These are phyloP conservation scores for Collariella sp. DNA, from an alignment of 495 filamentous ascomycete species.

Conservation along the genomic window DNA sequence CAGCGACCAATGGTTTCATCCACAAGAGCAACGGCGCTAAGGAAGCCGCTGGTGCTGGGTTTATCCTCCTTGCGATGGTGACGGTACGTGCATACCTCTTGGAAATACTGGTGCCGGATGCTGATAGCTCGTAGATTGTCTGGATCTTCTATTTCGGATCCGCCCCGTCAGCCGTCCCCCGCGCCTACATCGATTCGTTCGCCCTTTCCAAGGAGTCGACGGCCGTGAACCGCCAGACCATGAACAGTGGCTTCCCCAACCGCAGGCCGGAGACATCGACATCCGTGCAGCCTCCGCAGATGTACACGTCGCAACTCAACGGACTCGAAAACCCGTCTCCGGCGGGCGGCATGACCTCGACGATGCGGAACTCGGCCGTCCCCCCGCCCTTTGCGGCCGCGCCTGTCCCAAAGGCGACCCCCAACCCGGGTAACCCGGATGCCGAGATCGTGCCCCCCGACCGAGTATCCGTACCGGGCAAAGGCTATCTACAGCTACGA, in stretches of 20 bases:
- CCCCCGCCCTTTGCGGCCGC: slow-evolving; percentile 26
- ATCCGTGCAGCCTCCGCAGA: slow-evolving; percentile 73
- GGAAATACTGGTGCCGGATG: neutral
- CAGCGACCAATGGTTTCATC: slow-evolving; percentile 72
- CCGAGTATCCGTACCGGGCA: slow-evolving; percentile 92
- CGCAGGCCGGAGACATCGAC: slow-evolving; percentile 73
- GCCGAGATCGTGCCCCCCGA: slow-evolving; percentile 68
- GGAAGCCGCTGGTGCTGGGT: slow-evolving; percentile 85
- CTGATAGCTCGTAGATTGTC: slow-evolving; percentile 57
- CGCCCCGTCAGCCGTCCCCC: slow-evolving; percentile 75
- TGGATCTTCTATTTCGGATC: slow-evolving; percentile 99
- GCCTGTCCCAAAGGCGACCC: slow-evolving; percentile 30
- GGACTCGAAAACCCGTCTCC: slow-evolving; percentile 96
- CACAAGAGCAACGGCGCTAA: slow-evolving; percentile 59
- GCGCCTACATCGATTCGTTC: slow-evolving; percentile 91
- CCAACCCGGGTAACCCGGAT: slow-evolving; percentile 31
- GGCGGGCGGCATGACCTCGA: slow-evolving; percentile 58
- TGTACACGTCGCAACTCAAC: slow-evolving; percentile 93
- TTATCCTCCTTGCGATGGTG: slow-evolving; percentile 93
- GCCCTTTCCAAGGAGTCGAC: slow-evolving; percentile 80
- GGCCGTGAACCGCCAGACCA: slow-evolving; percentile 55
- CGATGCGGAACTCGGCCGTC: slow-evolving; percentile 32
- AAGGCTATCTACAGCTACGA: slow-evolving; percentile 99
- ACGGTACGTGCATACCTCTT: slow-evolving; percentile 52
- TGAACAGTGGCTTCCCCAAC: slow-evolving; percentile 48